These are phyloP conservation scores for Yamadazyma oceani DNA, from an alignment of 1,139 yeast species.

Conservation along the genomic window DNA sequence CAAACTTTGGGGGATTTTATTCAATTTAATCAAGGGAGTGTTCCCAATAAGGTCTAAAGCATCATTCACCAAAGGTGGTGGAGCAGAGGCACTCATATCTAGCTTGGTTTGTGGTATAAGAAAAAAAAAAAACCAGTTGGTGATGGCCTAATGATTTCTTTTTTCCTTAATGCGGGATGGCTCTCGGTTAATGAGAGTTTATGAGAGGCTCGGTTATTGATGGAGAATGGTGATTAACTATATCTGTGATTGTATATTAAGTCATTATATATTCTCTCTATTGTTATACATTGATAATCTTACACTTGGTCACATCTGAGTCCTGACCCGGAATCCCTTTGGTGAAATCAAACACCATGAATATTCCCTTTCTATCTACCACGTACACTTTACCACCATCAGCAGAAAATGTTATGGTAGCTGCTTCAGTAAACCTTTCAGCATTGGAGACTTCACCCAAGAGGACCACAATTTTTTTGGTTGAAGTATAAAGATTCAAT, in stretches of 20 bases:
- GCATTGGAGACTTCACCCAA: conserved; percentile 82
- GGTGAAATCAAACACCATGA: conserved; percentile 82
- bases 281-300: conserved; percentile 41
- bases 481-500: conserved; percentile 29
- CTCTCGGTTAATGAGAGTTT: too few species aligned
- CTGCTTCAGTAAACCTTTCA: conserved; percentile 65
- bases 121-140: background rate
- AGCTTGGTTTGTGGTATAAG: background rate
- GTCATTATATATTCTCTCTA: too few species aligned
- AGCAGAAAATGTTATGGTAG: conserved; percentile 69
- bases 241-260: too few species aligned
- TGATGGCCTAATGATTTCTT: background rate
- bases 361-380: conserved; percentile 77
- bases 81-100: background rate
- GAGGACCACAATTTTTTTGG: conserved; percentile 58
- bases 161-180: too few species aligned
- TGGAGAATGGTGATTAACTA: too few species aligned
- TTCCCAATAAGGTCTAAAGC: conserved; percentile 73
- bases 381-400: conserved; percentile 79
- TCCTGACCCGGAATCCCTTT: conserved; percentile 77
- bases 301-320: conserved; percentile 77
- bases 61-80: conserved; percentile 39
- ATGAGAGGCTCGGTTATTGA: too few species aligned
- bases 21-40: conserved; percentile 76
- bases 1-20: conserved; percentile 72